A percentile compares a stretch with the other conserved stretches of the same genome.
Conservation (phyloP, 1,284 basidiomycete genomes). For the Microstroma glucosiphilum region DNA sequence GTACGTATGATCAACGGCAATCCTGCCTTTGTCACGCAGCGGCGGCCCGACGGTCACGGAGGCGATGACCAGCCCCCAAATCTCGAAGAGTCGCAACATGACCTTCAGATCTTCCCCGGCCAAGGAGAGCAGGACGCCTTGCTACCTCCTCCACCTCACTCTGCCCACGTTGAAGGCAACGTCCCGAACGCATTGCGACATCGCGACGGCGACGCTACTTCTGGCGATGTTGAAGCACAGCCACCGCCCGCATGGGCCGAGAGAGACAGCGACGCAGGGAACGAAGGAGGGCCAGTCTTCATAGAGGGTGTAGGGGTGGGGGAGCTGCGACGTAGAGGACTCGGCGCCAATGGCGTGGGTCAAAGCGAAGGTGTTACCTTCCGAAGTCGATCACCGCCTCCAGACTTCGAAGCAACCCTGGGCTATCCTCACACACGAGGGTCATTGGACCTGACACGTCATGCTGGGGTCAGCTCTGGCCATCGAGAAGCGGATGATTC, state of each 20-base stretch:
- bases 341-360: too few relatives aligned
- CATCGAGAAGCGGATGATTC: background rate
- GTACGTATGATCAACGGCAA: too few relatives aligned
- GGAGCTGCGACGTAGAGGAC: conserved; percentile 15
- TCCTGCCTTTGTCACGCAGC: background rate
- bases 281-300: conserved; percentile 8
- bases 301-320: conserved; percentile 17
- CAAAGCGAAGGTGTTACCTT: background rate
- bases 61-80: background rate
- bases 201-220: conserved; percentile 6
- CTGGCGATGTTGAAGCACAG: background rate
- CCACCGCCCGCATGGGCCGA: background rate
- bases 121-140: conserved; percentile 13
- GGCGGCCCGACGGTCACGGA: background rate
- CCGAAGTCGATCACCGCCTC: background rate
- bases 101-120: conserved; percentile 2
- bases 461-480: background rate
- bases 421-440: too few relatives aligned
- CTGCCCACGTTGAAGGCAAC: background rate
- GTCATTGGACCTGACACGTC: background rate
- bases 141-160: conserved; percentile 10
- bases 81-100: background rate
- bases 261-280: background rate
- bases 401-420: background rate
- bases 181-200: background rate